phyloP scores from a whole-genome alignment of 2,329 filamentous ascomycete genomes.

The Periconia macrospinosa region DNA sequence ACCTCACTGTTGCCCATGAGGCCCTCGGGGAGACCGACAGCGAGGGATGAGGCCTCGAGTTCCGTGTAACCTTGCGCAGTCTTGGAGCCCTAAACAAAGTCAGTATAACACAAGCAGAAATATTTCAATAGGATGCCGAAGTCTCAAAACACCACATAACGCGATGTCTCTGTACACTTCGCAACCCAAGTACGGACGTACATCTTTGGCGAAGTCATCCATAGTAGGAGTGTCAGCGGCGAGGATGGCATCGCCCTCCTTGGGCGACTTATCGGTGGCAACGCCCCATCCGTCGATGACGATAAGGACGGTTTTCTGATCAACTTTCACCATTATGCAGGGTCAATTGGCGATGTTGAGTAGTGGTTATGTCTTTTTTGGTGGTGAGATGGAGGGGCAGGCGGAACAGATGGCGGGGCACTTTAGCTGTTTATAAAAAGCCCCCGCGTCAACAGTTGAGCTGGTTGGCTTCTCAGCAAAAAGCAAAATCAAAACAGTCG shows the following conservation, averaged over 20 bases:
- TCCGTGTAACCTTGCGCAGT: constrained; percentile 83
- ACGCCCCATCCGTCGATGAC: constrained; percentile 99
- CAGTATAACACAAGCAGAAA: no score
- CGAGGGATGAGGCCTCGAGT: constrained; percentile 93
- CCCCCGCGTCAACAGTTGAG: background rate
- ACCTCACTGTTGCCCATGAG: constrained; percentile 99
- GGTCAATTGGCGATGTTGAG: constrained; percentile 14
- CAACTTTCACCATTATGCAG: constrained; percentile 64
- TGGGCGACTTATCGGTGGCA: constrained; percentile 75
- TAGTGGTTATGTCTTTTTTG: background rate
- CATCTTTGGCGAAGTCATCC: constrained; percentile 72
- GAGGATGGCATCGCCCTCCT: constrained; percentile 92
- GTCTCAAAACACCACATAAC: no score
- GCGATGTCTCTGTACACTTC: no score
- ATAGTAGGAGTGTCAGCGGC: constrained; percentile 92
- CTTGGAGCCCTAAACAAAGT: constrained; percentile 56
- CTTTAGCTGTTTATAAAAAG: background rate
- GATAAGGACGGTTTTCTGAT: constrained; percentile 75
- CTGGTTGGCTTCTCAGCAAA: constrained; percentile 6
- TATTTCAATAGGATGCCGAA: no score
- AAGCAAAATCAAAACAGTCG: constrained; percentile 10
- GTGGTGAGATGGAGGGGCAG: background rate
- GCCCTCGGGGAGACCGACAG: constrained; percentile 92
- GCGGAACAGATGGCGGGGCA: constrained; percentile 4
- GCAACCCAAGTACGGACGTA: no score